phyloP scores from a whole-genome alignment of 371 early-diverging fungal genomes.

The Entomophthora muscae region DNA sequence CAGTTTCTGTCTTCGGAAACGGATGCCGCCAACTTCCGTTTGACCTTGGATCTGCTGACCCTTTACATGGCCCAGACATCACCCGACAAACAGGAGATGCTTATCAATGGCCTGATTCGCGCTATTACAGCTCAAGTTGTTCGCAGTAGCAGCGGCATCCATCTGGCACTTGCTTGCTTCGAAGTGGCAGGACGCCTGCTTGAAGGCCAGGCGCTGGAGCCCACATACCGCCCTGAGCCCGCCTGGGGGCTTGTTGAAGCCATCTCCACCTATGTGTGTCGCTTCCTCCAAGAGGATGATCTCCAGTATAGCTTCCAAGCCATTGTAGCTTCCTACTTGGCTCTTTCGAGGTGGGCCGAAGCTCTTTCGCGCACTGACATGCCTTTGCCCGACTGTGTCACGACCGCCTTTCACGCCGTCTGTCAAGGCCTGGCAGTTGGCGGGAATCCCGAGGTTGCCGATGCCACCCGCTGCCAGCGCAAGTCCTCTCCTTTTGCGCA shows the following conservation, averaged over 20 bases:
- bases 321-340: background rate
- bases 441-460: background rate
- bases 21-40: background rate
- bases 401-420: background rate
- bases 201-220: background rate
- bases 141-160: background rate
- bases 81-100: background rate
- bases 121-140: background rate
- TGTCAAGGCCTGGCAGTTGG: background rate
- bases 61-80: background rate
- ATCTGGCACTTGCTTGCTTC: background rate
- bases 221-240: background rate
- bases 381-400: background rate
- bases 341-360: background rate
- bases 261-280: background rate
- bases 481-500: background rate
- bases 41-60: background rate
- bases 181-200: background rate
- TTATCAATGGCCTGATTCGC: background rate
- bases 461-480: background rate
- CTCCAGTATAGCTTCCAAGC: background rate
- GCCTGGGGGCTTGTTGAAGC: background rate
- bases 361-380: background rate
- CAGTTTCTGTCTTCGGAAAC: conserved; percentile 1
- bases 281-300: background rate